A percentile compares a stretch with the other conserved stretches of the same genome.
Conservation (phyloP, 2,329 filamentous ascomycete species). For the Elsinoe necatrix region DNA sequence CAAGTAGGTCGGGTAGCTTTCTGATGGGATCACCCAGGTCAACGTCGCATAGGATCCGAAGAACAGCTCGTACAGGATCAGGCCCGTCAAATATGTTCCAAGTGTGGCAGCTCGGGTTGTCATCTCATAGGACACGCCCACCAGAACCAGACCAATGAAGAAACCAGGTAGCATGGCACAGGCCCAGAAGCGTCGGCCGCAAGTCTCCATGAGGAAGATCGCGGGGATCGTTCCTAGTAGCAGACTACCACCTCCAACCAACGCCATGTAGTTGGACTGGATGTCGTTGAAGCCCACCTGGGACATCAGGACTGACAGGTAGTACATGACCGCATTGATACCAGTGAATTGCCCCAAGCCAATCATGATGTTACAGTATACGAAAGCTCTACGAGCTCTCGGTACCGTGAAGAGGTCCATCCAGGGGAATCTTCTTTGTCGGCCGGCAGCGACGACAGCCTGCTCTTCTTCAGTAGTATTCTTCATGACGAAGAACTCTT, state of each 20-base stretch:
- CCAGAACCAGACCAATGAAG: slow-evolving; percentile 59
- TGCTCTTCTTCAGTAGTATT: slow-evolving; percentile 50
- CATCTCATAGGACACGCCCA: slow-evolving; percentile 56
- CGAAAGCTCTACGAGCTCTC: slow-evolving; percentile 55
- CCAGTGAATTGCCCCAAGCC: slow-evolving; percentile 63
- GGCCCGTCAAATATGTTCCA: slow-evolving; percentile 58
- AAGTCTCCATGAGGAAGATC: slow-evolving; percentile 59
- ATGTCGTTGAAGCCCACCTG: slow-evolving; percentile 58
- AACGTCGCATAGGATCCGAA: slow-evolving; percentile 43
- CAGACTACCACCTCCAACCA: slow-evolving; percentile 60
- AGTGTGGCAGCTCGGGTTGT: slow-evolving; percentile 39
- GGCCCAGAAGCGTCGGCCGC: slow-evolving; percentile 66
- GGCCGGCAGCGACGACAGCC: slow-evolving; percentile 42
- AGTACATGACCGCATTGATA: slow-evolving; percentile 64
- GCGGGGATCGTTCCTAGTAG: slow-evolving; percentile 41
- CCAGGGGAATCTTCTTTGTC: slow-evolving; percentile 55
- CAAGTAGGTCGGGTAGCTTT: slow-evolving; percentile 65
- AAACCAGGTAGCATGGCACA: slow-evolving; percentile 64
- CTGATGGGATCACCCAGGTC: slow-evolving; percentile 42
- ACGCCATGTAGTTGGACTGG: slow-evolving; percentile 63
- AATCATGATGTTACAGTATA: slow-evolving; percentile 64
- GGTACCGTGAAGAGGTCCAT: slow-evolving; percentile 65
- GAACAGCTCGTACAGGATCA: slow-evolving; percentile 60
- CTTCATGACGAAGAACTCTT: slow-evolving; percentile 67
- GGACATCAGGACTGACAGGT: slow-evolving; percentile 59